Conservation (phyloP, 257 asterid genomes). For the Salvia hispanica region DNA sequence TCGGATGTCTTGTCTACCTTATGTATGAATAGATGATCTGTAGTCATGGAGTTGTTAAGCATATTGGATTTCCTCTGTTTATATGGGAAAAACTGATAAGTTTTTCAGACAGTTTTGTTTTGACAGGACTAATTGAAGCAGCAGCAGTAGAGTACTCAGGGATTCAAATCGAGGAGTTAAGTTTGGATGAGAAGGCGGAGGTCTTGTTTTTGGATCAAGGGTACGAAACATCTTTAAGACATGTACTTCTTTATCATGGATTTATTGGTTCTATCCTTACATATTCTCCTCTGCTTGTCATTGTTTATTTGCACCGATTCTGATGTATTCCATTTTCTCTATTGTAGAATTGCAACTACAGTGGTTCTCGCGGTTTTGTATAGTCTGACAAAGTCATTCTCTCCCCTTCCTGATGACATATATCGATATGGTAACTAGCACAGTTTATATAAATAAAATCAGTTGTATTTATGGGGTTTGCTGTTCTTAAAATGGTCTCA, state of each 20-base stretch:
- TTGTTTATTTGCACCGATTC: slow-evolving; percentile 15
- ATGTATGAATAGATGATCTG: neutral
- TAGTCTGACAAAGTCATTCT: slow-evolving; percentile 82
- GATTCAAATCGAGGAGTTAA: slow-evolving; percentile 62
- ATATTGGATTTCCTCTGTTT: slow-evolving; percentile 4
- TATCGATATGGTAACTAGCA: slow-evolving; percentile 73
- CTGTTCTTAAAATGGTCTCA: too few species aligned
- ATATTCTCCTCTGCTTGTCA: neutral
- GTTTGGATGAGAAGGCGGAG: slow-evolving; percentile 92
- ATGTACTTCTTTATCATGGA: slow-evolving; percentile 18
- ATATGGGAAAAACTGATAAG: slow-evolving; percentile 48
- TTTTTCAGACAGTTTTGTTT: slow-evolving; percentile 91
- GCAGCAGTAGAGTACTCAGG: slow-evolving; percentile 72
- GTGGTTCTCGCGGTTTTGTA: slow-evolving; percentile 83
- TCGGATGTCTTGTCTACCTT: neutral
- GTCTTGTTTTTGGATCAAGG: slow-evolving; percentile 77
- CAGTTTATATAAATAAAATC: neutral
- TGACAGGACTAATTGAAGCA: slow-evolving; percentile 95
- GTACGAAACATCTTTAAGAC: slow-evolving; percentile 40
- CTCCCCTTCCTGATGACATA: slow-evolving; percentile 87
- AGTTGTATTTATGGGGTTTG: too few species aligned
- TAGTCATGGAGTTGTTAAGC: neutral
- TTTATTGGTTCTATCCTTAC: neutral
- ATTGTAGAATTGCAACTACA: slow-evolving; percentile 70
- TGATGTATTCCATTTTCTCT: slow-evolving; percentile 29